Conservation (phyloP, 1,139 yeast species). For the Diutina rugosa region DNA sequence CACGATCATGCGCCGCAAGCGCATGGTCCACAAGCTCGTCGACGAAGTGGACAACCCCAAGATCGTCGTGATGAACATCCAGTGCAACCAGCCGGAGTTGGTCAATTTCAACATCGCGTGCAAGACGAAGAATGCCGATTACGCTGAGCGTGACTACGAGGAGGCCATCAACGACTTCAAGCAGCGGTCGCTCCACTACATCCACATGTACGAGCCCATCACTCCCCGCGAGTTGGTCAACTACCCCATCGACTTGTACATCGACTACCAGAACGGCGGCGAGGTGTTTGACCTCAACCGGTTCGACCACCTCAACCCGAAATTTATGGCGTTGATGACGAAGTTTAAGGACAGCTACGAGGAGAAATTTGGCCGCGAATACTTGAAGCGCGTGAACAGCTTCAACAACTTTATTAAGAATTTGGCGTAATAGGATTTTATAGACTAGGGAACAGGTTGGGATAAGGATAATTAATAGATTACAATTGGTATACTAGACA, state of each 20-base stretch:
- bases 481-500: neutral
- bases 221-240: slow-evolving; percentile 30
- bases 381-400: neutral
- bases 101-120: slow-evolving; percentile 24
- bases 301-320: neutral
- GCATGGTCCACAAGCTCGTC: slow-evolving; percentile 19
- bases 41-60: slow-evolving; percentile 6
- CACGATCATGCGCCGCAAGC: slow-evolving; percentile 34
- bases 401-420: neutral
- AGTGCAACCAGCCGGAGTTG: neutral
- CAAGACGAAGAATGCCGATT: slow-evolving; percentile 47
- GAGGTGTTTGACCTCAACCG: slow-evolving; percentile 11
- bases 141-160: slow-evolving; percentile 31
- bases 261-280: slow-evolving; percentile 37
- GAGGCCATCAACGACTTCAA: slow-evolving; percentile 50
- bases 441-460: neutral
- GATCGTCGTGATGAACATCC: slow-evolving; percentile 11
- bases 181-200: slow-evolving; percentile 41
- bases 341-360: neutral
- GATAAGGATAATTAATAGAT: neutral
- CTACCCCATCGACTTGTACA: slow-evolving; percentile 21
- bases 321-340: neutral
- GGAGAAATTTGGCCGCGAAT: slow-evolving; percentile 1
- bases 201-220: slow-evolving; percentile 43
- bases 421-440: neutral